Evolutionary conservation across 169 alveolate species (phyloP).

Genomic region (Miamiensis avidus): DNA sequence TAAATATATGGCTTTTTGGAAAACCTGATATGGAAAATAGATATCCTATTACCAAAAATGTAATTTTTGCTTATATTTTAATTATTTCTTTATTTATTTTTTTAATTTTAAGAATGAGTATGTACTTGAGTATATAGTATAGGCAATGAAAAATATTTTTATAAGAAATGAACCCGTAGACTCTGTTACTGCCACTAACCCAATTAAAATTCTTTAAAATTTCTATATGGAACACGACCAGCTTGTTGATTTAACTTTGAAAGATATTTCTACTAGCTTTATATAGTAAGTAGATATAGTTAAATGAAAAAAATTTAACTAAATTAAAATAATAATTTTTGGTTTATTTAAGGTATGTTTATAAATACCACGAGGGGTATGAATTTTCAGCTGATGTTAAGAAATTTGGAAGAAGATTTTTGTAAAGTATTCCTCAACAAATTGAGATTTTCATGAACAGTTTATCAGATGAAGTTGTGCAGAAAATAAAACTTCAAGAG

Average conservation of each 20-base stretch:
- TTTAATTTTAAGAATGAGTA: constrained; percentile 5
- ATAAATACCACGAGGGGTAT: constrained; percentile 10
- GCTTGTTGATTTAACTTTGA: constrained; percentile 29
- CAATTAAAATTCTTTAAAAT: constrained; percentile 33
- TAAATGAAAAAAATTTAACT: too few relatives aligned
- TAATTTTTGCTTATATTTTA: neutral
- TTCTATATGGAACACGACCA: constrained; percentile 52
- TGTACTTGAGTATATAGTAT: constrained; percentile 23
- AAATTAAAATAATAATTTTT: too few relatives aligned
- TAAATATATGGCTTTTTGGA: constrained; percentile 53
- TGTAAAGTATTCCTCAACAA: constrained; percentile 2
- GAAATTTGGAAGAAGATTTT: constrained; percentile 36
- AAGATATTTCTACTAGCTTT: constrained; percentile 21
- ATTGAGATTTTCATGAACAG: constrained; percentile 1
- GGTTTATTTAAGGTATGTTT: too few relatives aligned
- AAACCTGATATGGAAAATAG: constrained; percentile 45
- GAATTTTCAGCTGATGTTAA: constrained; percentile 19
- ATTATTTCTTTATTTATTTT: too few relatives aligned
- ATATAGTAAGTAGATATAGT: too few relatives aligned
- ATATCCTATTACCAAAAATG: constrained; percentile 13
- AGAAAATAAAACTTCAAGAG: neutral
- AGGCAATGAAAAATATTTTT: constrained; percentile 38
- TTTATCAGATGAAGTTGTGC: constrained; percentile 3
- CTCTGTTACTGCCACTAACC: constrained; percentile 11
- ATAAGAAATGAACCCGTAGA: constrained; percentile 14